Evolutionary conservation across 805 yeast genomes (phyloP).

Genomic region (Candida fluviatilis): DNA sequence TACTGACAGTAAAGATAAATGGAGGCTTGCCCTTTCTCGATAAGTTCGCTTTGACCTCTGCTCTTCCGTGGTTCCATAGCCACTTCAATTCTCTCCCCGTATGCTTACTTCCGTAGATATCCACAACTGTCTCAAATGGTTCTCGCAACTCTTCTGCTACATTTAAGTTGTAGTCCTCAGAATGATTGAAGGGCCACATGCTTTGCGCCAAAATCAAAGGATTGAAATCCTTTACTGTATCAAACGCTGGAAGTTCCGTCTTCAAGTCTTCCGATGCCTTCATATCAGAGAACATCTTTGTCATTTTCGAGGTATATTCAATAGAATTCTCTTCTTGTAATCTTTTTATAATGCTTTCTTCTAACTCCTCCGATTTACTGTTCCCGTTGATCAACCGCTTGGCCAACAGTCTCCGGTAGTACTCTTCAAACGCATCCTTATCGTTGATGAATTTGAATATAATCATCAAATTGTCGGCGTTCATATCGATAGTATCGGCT

Average conservation of each 20-base stretch:
- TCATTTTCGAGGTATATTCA: conserved; percentile 90
- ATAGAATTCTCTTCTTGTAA: conserved; percentile 85
- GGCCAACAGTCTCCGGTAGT: conserved; percentile 85
- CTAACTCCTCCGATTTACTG: conserved; percentile 80
- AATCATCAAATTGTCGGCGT: conserved; percentile 79
- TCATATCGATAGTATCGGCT: conserved; percentile 67
- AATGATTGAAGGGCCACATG: conserved; percentile 75
- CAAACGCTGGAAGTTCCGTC: conserved; percentile 34
- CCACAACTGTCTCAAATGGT: conserved; percentile 63
- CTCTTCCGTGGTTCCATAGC: conserved; percentile 94
- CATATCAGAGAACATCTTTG: conserved; percentile 95
- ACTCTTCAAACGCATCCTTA: conserved; percentile 91
- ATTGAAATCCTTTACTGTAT: conserved; percentile 43
- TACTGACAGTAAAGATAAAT: conserved; percentile 73
- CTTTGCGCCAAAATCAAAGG: conserved; percentile 82
- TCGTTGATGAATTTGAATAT: conserved; percentile 86
- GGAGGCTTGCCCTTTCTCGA: conserved; percentile 80
- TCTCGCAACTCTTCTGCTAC: conserved; percentile 66
- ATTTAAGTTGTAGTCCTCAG: conserved; percentile 37
- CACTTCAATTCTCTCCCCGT: conserved; percentile 87
- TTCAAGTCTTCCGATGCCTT: conserved; percentile 76
- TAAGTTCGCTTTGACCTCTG: conserved; percentile 84
- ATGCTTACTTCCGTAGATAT: conserved; percentile 70
- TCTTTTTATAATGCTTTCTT: conserved; percentile 78
- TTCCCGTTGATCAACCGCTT: conserved; percentile 85